Evolutionary conservation across 805 yeast species (phyloP).

Genomic region (Candida sanyiensis): DNA sequence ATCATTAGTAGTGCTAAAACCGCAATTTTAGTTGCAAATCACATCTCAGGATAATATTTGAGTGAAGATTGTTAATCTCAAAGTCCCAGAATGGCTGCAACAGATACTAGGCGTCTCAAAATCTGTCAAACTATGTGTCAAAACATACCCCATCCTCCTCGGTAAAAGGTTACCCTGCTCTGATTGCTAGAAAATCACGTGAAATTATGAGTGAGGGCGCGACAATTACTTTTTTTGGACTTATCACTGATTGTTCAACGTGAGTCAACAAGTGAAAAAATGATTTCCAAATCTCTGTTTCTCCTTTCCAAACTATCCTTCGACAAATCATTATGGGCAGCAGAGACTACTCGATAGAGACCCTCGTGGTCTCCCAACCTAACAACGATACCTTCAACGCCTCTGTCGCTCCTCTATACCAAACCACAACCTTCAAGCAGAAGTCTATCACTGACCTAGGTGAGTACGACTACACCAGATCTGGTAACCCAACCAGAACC

Average conservation of each 20-base stretch:
- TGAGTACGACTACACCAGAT: slow-evolving; percentile 79
- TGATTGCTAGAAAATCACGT: slow-evolving; percentile 6
- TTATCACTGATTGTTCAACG: background rate
- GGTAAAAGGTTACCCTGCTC: too few species aligned
- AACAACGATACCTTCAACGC: slow-evolving; percentile 68
- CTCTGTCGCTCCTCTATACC: slow-evolving; percentile 83
- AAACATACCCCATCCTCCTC: background rate
- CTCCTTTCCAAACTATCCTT: background rate
- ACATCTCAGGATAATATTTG: too few species aligned
- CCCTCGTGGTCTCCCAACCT: slow-evolving; percentile 15
- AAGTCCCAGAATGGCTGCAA: too few species aligned
- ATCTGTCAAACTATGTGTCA: background rate
- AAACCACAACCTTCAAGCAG: slow-evolving; percentile 92
- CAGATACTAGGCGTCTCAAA: too few species aligned
- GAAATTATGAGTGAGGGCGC: slow-evolving; percentile 4
- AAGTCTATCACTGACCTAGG: slow-evolving; percentile 68
- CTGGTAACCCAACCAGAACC: slow-evolving; percentile 92
- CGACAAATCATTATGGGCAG: slow-evolving; percentile 2
- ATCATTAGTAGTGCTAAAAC: background rate
- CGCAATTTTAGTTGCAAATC: too few species aligned
- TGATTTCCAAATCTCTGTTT: background rate
- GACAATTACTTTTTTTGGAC: background rate
- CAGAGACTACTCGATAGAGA: slow-evolving; percentile 13
- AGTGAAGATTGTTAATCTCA: too few species aligned
- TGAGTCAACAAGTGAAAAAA: slow-evolving; percentile 4